phyloP scores from a whole-genome alignment of 257 asterid genomes.

The Petrea volubilis region DNA sequence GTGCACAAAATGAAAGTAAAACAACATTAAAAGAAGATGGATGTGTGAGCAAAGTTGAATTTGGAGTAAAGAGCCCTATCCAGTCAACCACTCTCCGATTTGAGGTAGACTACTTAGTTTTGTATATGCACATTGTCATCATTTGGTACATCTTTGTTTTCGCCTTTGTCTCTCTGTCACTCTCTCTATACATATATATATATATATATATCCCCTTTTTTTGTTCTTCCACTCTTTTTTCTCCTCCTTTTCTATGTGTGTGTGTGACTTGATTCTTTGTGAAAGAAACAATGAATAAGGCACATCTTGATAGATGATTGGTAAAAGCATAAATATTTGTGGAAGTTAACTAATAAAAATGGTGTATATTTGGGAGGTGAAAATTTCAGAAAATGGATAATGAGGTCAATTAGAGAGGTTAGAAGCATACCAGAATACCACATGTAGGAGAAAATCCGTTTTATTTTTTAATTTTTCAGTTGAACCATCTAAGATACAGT shows the following conservation, averaged over 20 bases:
- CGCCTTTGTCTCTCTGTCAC: background rate
- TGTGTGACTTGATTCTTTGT: conserved; percentile 8
- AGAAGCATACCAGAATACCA: background rate
- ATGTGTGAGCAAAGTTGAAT: conserved; percentile 34
- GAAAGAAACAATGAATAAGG: background rate
- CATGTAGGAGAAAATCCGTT: background rate
- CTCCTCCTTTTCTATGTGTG: background rate
- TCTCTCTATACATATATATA: background rate
- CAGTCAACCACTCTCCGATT: conserved; percentile 66
- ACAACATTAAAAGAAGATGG: conserved; percentile 31
- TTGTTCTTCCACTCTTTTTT: background rate
- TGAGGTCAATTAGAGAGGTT: background rate
- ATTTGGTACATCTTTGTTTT: background rate
- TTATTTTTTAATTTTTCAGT: background rate
- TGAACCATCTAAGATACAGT: background rate
- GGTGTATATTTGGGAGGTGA: background rate
- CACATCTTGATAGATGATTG: background rate
- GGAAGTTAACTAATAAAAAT: background rate
- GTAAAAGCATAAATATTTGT: background rate
- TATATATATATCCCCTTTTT: background rate
- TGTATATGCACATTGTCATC: conserved; percentile 1
- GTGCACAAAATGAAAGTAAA: conserved; percentile 26
- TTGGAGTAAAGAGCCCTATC: conserved; percentile 28
- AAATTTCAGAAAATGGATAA: background rate
- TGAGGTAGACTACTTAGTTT: conserved; percentile 58